A percentile compares a stretch with the other conserved stretches of the same genome.
Conservation (phyloP, 208 protist genomes). For the Trypanosoma vivax region DNA sequence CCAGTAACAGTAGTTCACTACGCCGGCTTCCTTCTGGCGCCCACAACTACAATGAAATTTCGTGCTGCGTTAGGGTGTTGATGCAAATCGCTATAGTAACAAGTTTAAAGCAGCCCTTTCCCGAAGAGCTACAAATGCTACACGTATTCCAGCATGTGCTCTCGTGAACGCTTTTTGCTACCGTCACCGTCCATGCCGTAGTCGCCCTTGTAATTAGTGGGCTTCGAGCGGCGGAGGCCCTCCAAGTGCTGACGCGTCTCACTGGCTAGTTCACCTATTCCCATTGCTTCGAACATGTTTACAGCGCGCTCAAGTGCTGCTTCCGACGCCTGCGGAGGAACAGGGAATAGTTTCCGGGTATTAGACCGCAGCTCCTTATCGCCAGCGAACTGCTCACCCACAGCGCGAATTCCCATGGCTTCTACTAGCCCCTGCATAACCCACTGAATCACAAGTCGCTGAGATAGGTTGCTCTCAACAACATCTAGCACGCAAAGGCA, state of each 20-base stretch:
- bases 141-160: conserved; percentile 16
- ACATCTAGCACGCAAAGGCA: conserved; percentile 65
- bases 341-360: conserved; percentile 53
- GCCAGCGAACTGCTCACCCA: conserved; percentile 32
- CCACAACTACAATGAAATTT: no score
- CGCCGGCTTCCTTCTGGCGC: no score
- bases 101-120: no score
- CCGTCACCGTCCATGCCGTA: neutral
- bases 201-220: neutral
- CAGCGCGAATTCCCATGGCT: conserved; percentile 49
- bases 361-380: conserved; percentile 51
- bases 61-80: no score
- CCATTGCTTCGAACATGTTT: conserved; percentile 76
- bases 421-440: conserved; percentile 57
- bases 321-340: conserved; percentile 13
- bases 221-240: conserved; percentile 19
- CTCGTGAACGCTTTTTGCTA: conserved; percentile 12
- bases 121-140: no score
- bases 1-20: no score
- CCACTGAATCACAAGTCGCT: conserved; percentile 76
- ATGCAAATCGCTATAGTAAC: no score
- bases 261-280: conserved; percentile 36
- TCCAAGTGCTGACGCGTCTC: conserved; percentile 43
- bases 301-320: conserved; percentile 37
- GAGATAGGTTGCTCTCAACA: conserved; percentile 62